These are phyloP conservation scores for Agrocybe pediades DNA, from an alignment of 768 basidiomycete genomes.

Conservation along the genomic window DNA sequence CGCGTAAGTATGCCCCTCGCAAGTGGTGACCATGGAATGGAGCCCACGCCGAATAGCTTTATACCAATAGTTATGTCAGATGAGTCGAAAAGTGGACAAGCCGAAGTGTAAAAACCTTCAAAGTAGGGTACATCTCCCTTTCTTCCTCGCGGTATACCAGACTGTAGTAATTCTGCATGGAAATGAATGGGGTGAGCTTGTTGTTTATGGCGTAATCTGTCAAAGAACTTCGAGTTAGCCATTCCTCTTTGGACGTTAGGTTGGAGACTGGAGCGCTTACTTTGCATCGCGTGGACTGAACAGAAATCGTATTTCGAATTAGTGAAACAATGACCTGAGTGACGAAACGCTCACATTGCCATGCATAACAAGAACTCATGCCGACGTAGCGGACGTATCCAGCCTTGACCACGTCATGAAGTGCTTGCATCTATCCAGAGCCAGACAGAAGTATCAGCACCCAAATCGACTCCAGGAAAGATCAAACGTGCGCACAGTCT, in stretches of 20 bases:
- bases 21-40: slow-evolving; percentile 63
- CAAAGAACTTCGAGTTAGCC: no score
- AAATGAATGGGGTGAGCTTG: slow-evolving; percentile 59
- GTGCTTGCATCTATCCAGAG: slow-evolving; percentile 61
- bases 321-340: no score
- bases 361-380: slow-evolving; percentile 58
- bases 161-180: slow-evolving; percentile 69
- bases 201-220: slow-evolving; percentile 62
- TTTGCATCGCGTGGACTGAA: slow-evolving; percentile 59
- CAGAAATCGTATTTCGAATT: not conserved
- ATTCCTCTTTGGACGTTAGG: no score
- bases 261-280: no score
- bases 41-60: slow-evolving; percentile 55
- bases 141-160: slow-evolving; percentile 67
- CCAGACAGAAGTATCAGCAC: no score
- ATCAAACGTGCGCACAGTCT: slow-evolving; percentile 45
- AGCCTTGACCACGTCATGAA: slow-evolving; percentile 66
- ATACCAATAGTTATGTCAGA: no score
- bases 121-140: slow-evolving; percentile 59
- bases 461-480: no score
- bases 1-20: slow-evolving; percentile 55
- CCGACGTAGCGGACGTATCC: slow-evolving; percentile 67
- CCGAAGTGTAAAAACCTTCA: no score
- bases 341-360: slow-evolving; percentile 49
- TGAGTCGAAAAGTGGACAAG: no score